A percentile compares a stretch with the other conserved stretches of the same genome.
Conservation (phyloP, 2,329 filamentous ascomycete species). For the Arthroderma sp. region DNA sequence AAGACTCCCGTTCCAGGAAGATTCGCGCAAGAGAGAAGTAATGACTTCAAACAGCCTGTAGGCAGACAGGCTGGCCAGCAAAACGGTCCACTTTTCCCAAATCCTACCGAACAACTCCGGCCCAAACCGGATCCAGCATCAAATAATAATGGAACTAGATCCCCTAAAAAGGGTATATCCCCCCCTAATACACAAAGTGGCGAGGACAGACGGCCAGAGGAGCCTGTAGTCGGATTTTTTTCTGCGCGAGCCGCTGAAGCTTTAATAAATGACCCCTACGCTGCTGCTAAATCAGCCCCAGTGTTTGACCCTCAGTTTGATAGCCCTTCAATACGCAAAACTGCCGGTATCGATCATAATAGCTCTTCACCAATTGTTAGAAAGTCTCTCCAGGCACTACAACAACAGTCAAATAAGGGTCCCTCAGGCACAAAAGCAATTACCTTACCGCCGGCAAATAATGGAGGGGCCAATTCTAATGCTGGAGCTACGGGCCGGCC, state of each 20-base stretch:
- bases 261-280: conserved; percentile 41
- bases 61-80: conserved; percentile 5
- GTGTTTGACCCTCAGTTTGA: conserved; percentile 63
- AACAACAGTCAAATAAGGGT: conserved; percentile 5
- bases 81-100: conserved; percentile 13
- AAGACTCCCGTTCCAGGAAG: conserved; percentile 7
- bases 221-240: conserved; percentile 51
- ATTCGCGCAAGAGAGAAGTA: conserved; percentile 11
- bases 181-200: conserved; percentile 21
- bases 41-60: conserved; percentile 5
- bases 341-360: conserved; percentile 71
- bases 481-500: conserved; percentile 18
- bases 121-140: conserved; percentile 5
- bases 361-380: conserved; percentile 61
- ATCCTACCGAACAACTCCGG: conserved; percentile 17
- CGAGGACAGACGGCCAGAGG: conserved; percentile 13
- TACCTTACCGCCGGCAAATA: neutral
- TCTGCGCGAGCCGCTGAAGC: conserved; percentile 55
- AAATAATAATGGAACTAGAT: conserved; percentile 10
- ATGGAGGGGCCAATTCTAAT: conserved; percentile 18
- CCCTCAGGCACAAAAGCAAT: neutral
- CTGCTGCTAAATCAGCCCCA: conserved; percentile 34
- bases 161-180: conserved; percentile 11
- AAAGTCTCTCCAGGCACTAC: conserved; percentile 11
- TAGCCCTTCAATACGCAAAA: conserved; percentile 78